These are phyloP conservation scores for Nicotiana otophora DNA, from an alignment of 257 asterid genomes.

Conservation along the genomic window DNA sequence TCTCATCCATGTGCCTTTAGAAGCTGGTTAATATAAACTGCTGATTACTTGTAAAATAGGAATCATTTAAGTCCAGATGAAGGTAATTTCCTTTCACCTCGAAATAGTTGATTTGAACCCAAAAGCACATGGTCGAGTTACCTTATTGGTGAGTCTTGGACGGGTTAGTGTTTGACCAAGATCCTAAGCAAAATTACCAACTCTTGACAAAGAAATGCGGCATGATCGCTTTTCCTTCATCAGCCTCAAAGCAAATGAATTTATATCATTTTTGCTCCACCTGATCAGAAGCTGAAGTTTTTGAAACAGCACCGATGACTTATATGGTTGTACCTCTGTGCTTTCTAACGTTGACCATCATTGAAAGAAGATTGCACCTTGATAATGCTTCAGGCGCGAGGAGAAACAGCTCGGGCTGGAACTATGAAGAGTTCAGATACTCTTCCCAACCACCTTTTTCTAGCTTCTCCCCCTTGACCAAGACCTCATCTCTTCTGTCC, in stretches of 20 bases:
- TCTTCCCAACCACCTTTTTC: conserved; percentile 72
- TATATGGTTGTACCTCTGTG: not conserved
- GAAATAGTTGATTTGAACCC: too few species aligned
- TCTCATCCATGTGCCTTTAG: too few species aligned
- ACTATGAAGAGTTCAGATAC: conserved; percentile 44
- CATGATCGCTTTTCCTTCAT: not conserved
- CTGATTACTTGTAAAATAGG: too few species aligned
- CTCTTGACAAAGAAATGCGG: not conserved
- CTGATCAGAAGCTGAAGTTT: too few species aligned
- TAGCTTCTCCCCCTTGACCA: conserved; percentile 67
- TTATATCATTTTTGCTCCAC: not conserved
- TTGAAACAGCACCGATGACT: not conserved
- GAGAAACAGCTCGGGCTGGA: not conserved
- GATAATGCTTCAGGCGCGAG: not conserved
- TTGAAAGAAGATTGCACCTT: not conserved
- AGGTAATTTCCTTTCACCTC: too few species aligned
- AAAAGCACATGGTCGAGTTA: too few species aligned
- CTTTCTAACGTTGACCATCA: not conserved
- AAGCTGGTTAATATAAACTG: too few species aligned
- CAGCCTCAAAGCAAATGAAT: not conserved
- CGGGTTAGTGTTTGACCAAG: too few species aligned
- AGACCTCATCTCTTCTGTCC: conserved; percentile 77
- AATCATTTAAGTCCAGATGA: too few species aligned
- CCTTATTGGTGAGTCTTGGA: too few species aligned
- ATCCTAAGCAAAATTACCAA: too few species aligned